A percentile compares a stretch with the other conserved stretches of the same genome.
These are phyloP conservation scores for Leptodermis oblonga DNA, from an alignment of 257 asterid species.

Conservation along the genomic window DNA sequence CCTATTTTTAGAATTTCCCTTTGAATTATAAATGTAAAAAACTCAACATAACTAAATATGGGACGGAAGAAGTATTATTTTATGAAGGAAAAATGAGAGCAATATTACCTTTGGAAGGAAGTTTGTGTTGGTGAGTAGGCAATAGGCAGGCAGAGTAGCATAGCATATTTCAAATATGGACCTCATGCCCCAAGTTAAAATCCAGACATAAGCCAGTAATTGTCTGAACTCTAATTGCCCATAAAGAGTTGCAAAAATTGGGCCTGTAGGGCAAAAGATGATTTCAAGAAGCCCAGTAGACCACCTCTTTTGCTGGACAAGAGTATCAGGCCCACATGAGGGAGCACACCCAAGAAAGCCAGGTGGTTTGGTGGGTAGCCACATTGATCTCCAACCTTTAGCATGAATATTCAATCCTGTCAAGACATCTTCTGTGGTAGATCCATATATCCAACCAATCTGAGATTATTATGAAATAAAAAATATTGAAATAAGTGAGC, in stretches of 20 bases:
- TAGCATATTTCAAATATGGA: constrained; percentile 32
- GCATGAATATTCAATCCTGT: constrained; percentile 32
- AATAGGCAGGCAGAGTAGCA: constrained; percentile 34
- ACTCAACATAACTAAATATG: not conserved
- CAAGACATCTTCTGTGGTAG: constrained; percentile 26
- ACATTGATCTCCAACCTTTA: constrained; percentile 30
- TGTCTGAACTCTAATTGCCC: constrained; percentile 25
- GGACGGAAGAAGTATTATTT: no score
- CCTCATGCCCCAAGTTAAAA: constrained; percentile 24
- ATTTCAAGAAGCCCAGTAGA: constrained; percentile 36
- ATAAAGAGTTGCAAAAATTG: constrained; percentile 9
- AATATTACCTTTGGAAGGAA: constrained; percentile 28
- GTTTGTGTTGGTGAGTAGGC: constrained; percentile 27
- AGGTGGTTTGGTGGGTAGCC: constrained; percentile 25
- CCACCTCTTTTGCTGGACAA: constrained; percentile 39
- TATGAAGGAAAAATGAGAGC: no score
- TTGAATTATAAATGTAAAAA: no score
- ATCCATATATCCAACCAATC: constrained; percentile 41
- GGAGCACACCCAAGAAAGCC: constrained; percentile 39
- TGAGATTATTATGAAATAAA: not conserved
- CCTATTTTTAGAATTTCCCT: no score
- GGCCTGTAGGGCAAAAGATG: constrained; percentile 15
- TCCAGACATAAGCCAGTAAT: constrained; percentile 24
- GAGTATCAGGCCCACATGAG: constrained; percentile 20
- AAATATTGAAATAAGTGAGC: no score